These are phyloP conservation scores for Blastobotrys terrestris DNA, from an alignment of 805 yeast genomes.

Conservation along the genomic window DNA sequence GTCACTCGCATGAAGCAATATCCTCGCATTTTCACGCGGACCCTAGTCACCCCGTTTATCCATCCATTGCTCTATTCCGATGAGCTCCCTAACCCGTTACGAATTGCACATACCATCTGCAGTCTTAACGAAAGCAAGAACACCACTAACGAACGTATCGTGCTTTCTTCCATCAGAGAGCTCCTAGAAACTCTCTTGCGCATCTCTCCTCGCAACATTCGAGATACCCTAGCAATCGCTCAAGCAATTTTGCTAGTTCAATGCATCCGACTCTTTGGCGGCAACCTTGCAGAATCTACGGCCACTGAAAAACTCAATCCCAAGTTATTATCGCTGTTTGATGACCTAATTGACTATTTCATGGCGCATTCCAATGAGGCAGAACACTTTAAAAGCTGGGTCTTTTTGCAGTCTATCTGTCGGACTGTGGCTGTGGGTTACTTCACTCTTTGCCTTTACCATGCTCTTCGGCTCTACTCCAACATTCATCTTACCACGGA, in stretches of 20 bases:
- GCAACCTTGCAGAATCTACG: not conserved
- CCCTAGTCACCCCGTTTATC: slow-evolving; percentile 6
- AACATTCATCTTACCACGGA: not conserved
- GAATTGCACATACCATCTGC: slow-evolving; percentile 10
- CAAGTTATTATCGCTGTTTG: not conserved
- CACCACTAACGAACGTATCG: not conserved
- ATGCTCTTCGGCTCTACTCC: not conserved
- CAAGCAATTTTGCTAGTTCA: slow-evolving; percentile 9
- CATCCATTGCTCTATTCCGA: slow-evolving; percentile 9
- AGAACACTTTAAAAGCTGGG: not conserved
- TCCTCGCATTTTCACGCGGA: slow-evolving; percentile 2
- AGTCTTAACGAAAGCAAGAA: slow-evolving; percentile 3
- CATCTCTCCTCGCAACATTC: not conserved
- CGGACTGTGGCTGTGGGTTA: not conserved
- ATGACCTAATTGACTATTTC: not conserved
- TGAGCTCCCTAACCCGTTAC: slow-evolving; percentile 7
- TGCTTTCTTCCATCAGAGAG: not conserved
- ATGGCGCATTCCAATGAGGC: not conserved
- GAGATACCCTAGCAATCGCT: slow-evolving; percentile 7
- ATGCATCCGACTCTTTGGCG: not conserved
- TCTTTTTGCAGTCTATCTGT: not conserved
- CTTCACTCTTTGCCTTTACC: not conserved
- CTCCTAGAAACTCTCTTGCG: not conserved
- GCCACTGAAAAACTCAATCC: not conserved
- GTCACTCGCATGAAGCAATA: slow-evolving; percentile 4